Percentiles rank a stretch among this genome's conserved stretches.
phyloP scores from a whole-genome alignment of 768 basidiomycete species.

The Sarcomyxa edulis region DNA sequence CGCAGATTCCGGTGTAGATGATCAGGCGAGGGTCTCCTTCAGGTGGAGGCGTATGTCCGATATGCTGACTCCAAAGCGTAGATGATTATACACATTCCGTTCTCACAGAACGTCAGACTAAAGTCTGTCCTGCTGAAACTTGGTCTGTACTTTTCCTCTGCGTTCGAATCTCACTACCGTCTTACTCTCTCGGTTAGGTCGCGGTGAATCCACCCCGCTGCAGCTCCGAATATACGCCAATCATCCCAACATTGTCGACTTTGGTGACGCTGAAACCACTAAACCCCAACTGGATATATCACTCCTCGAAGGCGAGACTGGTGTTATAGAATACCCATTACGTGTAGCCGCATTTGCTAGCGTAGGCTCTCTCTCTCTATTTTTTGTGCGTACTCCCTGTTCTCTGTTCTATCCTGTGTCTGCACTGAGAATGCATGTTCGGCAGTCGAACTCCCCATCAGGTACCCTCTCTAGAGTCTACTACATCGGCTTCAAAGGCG shows the following conservation, averaged over 20 bases:
- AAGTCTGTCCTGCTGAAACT: constrained; percentile 73
- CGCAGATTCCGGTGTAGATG: constrained; percentile 79
- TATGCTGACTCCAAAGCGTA: constrained; percentile 21
- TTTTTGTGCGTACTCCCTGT: constrained; percentile 59
- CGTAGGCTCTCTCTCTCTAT: constrained; percentile 66
- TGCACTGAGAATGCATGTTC: too few relatives aligned
- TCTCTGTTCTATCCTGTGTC: too few relatives aligned
- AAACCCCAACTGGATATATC: constrained; percentile 69
- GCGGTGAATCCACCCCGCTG: constrained; percentile 73
- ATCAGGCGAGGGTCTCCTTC: constrained; percentile 51
- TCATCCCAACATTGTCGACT: constrained; percentile 70
- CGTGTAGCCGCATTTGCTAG: constrained; percentile 73
- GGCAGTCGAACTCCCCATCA: constrained; percentile 10
- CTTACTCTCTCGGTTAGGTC: constrained; percentile 39
- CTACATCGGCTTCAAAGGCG: constrained; percentile 83
- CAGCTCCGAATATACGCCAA: constrained; percentile 75
- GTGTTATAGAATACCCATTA: constrained; percentile 72
- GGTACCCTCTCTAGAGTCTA: constrained; percentile 61
- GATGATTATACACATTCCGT: constrained; percentile 81
- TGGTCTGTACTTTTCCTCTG: constrained; percentile 36
- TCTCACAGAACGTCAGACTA: constrained; percentile 71
- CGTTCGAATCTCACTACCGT: constrained; percentile 2
- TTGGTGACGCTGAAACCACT: constrained; percentile 62
- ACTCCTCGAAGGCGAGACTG: constrained; percentile 64
- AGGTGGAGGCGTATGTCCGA: constrained; percentile 2